Evolutionary conservation across 2,329 filamentous ascomycete genomes (phyloP).

Genomic region (Lecanicillium sp.): DNA sequence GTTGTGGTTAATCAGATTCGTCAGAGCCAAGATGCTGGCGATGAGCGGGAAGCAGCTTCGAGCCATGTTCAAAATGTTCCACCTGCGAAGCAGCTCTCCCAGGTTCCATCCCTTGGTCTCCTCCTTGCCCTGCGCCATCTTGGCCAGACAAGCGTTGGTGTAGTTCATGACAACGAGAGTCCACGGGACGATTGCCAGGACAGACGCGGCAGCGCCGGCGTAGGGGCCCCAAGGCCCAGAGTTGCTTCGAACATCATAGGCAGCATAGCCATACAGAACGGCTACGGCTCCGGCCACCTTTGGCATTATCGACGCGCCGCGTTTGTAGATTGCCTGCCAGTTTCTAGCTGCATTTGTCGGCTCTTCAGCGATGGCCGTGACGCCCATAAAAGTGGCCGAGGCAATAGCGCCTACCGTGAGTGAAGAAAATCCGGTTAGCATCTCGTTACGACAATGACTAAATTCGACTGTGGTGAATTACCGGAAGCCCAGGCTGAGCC

Average conservation of each 20-base stretch:
- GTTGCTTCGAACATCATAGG: slow-evolving; percentile 22
- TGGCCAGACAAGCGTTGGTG: slow-evolving; percentile 26
- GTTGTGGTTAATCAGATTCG: slow-evolving; percentile 8
- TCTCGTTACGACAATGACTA: background rate
- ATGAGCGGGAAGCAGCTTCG: slow-evolving; percentile 23
- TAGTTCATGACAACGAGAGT: slow-evolving; percentile 27
- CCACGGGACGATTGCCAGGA: slow-evolving; percentile 31
- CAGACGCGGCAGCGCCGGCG: slow-evolving; percentile 21
- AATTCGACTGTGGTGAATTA: slow-evolving; percentile 10
- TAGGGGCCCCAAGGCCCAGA: slow-evolving; percentile 26
- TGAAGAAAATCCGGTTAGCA: slow-evolving; percentile 1
- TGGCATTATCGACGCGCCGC: slow-evolving; percentile 29
- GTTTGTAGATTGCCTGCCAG: slow-evolving; percentile 29
- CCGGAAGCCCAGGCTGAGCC: slow-evolving; percentile 30
- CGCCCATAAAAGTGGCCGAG: slow-evolving; percentile 25
- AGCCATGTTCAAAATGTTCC: slow-evolving; percentile 19
- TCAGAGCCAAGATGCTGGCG: slow-evolving; percentile 18
- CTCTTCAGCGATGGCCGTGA: slow-evolving; percentile 22
- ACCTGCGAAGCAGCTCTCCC: slow-evolving; percentile 14
- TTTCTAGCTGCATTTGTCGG: slow-evolving; percentile 22
- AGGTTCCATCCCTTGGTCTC: slow-evolving; percentile 9
- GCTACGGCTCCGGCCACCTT: slow-evolving; percentile 23
- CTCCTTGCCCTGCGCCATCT: slow-evolving; percentile 14
- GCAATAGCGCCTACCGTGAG: slow-evolving; percentile 24
- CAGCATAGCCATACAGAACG: slow-evolving; percentile 26